phyloP scores from a whole-genome alignment of 306 rosid genomes.

The Dalbergia oliveri region DNA sequence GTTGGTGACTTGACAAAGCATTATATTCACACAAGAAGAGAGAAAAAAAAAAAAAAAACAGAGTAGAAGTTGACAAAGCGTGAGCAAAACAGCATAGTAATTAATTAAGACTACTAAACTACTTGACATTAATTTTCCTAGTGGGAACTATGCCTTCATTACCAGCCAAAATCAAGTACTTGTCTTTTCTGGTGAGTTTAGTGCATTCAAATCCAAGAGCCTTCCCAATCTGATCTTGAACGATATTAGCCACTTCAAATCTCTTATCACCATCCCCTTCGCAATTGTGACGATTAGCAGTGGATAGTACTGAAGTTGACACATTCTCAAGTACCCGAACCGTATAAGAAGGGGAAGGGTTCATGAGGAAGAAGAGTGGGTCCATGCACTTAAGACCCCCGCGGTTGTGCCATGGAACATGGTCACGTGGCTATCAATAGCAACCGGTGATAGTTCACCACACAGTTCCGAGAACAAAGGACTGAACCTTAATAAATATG shows the following conservation, averaged over 20 bases:
- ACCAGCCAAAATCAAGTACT: slow-evolving; percentile 76
- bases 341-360: slow-evolving; percentile 65
- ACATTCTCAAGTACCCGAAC: slow-evolving; percentile 51
- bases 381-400: slow-evolving; percentile 80
- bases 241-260: slow-evolving; percentile 70
- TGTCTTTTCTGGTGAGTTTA: slow-evolving; percentile 69
- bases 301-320: background rate
- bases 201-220: slow-evolving; percentile 74
- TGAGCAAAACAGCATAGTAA: background rate
- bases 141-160: slow-evolving; percentile 65
- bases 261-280: background rate
- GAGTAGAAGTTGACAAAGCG: too few species aligned
- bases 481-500: slow-evolving; percentile 75
- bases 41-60: too few species aligned
- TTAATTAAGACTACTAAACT: background rate
- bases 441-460: slow-evolving; percentile 60
- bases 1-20: background rate
- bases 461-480: slow-evolving; percentile 69
- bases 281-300: background rate
- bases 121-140: background rate
- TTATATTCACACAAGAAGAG: too few species aligned
- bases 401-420: slow-evolving; percentile 90
- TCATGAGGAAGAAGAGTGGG: slow-evolving; percentile 71
- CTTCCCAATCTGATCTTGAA: slow-evolving; percentile 60
- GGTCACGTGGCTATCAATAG: slow-evolving; percentile 57